These are phyloP conservation scores for Wickerhamomyces sp. DNA, from an alignment of 1,139 yeast genomes.

Conservation along the genomic window DNA sequence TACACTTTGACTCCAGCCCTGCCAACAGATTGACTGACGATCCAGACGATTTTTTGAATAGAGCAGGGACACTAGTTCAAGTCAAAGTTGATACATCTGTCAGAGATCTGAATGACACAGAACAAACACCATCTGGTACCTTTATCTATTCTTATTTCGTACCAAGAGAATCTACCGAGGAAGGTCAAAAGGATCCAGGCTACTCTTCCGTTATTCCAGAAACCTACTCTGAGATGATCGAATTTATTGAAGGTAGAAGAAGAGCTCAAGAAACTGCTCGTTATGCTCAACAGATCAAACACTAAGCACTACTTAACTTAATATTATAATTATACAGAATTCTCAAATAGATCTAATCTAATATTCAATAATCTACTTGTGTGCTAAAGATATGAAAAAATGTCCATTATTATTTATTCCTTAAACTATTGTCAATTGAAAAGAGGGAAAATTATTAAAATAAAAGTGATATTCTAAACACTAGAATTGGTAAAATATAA, in stretches of 20 bases:
- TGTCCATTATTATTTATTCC: too few relatives aligned
- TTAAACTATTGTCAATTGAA: too few relatives aligned
- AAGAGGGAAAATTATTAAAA: too few relatives aligned
- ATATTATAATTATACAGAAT: not conserved
- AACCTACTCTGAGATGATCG: slow-evolving; percentile 89
- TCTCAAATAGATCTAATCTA: too few relatives aligned
- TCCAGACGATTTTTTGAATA: slow-evolving; percentile 57
- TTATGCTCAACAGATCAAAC: slow-evolving; percentile 45
- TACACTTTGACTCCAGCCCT: slow-evolving; percentile 50
- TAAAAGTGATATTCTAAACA: too few relatives aligned
- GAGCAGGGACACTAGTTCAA: slow-evolving; percentile 86
- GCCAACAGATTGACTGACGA: slow-evolving; percentile 51
- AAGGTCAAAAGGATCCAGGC: slow-evolving; percentile 34
- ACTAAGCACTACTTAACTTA: not conserved
- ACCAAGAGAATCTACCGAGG: slow-evolving; percentile 45
- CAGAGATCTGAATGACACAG: slow-evolving; percentile 57
- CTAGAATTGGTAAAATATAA: too few relatives aligned
- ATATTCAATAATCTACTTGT: too few relatives aligned
- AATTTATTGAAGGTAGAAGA: slow-evolving; percentile 83
- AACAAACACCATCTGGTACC: slow-evolving; percentile 71
- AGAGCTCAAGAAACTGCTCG: slow-evolving; percentile 80
- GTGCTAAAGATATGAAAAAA: too few relatives aligned
- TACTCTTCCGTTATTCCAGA: slow-evolving; percentile 77
- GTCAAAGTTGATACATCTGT: slow-evolving; percentile 84
- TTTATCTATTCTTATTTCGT: slow-evolving; percentile 88